Evolutionary conservation across 345 rosid genomes (phyloP), one percentile per base, ranked within the genome.

Genomic region (Gynandropsis gynandra): DNA sequence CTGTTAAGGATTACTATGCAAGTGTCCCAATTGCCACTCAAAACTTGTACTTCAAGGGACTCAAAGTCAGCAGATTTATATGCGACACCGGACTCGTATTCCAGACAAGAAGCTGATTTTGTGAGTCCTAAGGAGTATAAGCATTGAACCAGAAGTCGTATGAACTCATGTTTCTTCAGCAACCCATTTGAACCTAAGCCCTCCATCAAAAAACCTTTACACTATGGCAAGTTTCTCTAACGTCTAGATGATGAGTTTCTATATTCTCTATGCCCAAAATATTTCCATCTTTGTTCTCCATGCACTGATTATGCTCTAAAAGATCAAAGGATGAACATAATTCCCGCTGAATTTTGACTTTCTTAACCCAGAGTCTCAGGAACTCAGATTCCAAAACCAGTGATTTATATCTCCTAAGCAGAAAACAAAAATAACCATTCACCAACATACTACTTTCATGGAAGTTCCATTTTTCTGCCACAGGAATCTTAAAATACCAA

Each of bases 121-220:
- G 67, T 71, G 64, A 68, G 86, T 9, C 98, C 96, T 58, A 83
- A 70, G 0, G 96, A 73, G 72, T 81, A 74, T 31, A 90, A 77
- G 52, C 83, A 76, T 42, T 86, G 95, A 46, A 90, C 62, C 17
- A 90, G 58, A 47, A 83, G 62, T 60, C 92, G 72, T 4, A 83
- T 44, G 31, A 90, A 77, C 59, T 90, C 98, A 27, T 71, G 73
- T 62, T 69, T 73, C 57, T 65, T 78, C 47, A 87, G 59, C 4
- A 86, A 56, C 20, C 89, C 94, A 64, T 74, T 80, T 0, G 83
- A 47, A 8, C 95, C 95, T 58, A 87, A 52, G 24, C 58, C 5
- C 17, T 83, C 89, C 95, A 86, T 80, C 7, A 32, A 47, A 18
- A 36, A 42, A 37, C 38, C 49, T 42, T 47, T 37, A 56, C 33